phyloP scores from a whole-genome alignment of 2,329 filamentous ascomycete genomes.

The Ustulina deusta region DNA sequence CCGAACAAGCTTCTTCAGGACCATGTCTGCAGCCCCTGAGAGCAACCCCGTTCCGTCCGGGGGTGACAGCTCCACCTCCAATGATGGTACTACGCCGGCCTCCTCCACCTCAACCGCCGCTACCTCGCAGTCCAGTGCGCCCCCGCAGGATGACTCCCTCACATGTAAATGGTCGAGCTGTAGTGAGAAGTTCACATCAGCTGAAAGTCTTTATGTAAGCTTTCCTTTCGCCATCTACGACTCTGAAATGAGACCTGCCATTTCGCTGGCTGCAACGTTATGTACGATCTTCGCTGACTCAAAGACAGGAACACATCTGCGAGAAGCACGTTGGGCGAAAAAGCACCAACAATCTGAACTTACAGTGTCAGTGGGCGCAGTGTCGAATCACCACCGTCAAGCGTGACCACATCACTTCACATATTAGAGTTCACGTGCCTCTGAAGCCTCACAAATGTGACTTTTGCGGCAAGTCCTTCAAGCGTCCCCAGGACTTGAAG shows the following conservation, averaged over 20 bases:
- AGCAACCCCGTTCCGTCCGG: conserved; percentile 46
- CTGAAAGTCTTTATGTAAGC: conserved; percentile 72
- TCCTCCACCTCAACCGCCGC: conserved; percentile 63
- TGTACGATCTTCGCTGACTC: conserved; percentile 21
- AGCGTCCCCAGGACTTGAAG: conserved; percentile 98
- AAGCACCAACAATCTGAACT: conserved; percentile 97
- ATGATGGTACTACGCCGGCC: conserved; percentile 63
- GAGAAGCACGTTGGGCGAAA: conserved; percentile 98
- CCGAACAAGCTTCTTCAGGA: conserved; percentile 5
- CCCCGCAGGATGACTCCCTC: conserved; percentile 64
- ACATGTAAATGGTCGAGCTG: conserved; percentile 72
- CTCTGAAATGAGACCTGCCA: not conserved
- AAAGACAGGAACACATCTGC: conserved; percentile 88
- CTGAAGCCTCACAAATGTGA: conserved; percentile 99
- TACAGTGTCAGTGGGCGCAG: conserved; percentile 97
- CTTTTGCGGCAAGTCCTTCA: conserved; percentile 98
- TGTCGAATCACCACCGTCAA: conserved; percentile 98
- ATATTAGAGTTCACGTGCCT: conserved; percentile 98
- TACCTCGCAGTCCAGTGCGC: conserved; percentile 57
- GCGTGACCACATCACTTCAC: conserved; percentile 98
- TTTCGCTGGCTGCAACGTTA: not conserved
- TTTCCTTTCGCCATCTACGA: not conserved
- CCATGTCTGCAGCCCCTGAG: conserved; percentile 49
- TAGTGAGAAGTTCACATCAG: conserved; percentile 67
- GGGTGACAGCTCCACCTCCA: conserved; percentile 60